Percentiles rank a stretch among this genome's conserved stretches.
phyloP scores from a whole-genome alignment of 805 yeast genomes.

The Pichia occidentalis region DNA sequence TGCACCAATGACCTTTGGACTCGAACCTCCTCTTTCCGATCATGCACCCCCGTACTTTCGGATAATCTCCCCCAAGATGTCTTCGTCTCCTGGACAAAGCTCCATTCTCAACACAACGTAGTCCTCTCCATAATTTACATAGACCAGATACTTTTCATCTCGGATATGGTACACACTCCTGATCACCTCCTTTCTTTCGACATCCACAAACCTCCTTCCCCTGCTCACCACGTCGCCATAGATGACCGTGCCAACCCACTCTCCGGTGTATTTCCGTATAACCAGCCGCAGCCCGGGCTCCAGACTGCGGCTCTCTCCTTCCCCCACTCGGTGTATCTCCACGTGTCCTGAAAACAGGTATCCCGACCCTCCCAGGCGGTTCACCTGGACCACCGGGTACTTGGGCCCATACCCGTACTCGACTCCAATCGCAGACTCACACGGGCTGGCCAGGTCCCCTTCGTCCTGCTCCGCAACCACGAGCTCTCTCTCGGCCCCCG shows the following conservation, averaged over 20 bases:
- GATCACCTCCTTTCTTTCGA: conserved; percentile 13
- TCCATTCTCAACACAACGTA: conserved; percentile 24
- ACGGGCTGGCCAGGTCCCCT: no score
- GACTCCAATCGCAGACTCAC: no score
- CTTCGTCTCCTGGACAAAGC: conserved; percentile 23
- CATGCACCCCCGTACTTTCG: conserved; percentile 13
- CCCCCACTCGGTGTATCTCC: conserved; percentile 19
- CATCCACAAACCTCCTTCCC: conserved; percentile 9
- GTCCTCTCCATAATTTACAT: conserved; percentile 15
- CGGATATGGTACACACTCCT: conserved; percentile 19
- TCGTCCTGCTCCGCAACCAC: no score
- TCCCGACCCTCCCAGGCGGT: no score
- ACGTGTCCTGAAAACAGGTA: conserved; percentile 21
- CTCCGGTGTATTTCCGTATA: conserved; percentile 15
- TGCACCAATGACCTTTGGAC: neutral
- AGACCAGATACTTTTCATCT: conserved; percentile 20
- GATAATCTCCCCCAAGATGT: conserved; percentile 9
- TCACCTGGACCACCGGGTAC: no score
- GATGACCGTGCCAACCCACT: conserved; percentile 7
- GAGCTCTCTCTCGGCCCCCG: no score
- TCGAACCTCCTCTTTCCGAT: neutral
- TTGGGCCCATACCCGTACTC: no score
- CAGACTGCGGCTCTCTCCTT: neutral
- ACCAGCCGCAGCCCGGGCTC: conserved; percentile 12
- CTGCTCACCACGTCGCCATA: conserved; percentile 10